phyloP scores from a whole-genome alignment of 768 basidiomycete genomes.

The Tricholoma sp. region DNA sequence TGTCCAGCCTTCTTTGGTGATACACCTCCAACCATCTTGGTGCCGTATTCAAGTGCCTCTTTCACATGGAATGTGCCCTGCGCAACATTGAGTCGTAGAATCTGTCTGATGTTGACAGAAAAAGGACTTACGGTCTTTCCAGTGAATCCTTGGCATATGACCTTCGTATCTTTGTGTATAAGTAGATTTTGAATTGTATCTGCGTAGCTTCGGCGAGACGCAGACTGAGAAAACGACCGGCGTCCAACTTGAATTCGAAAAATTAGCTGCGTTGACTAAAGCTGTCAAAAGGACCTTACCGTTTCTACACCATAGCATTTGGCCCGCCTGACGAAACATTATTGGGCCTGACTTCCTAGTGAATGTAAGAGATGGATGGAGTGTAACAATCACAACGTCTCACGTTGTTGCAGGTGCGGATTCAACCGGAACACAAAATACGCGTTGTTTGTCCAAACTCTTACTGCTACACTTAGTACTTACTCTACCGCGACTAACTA shows the following conservation, averaged over 20 bases:
- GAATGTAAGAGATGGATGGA: neutral
- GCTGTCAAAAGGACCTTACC: constrained; percentile 30
- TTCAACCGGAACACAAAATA: neutral
- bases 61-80: constrained; percentile 96
- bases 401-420: neutral
- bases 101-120: neutral
- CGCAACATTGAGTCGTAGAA: neutral
- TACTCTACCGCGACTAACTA: neutral
- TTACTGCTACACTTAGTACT: neutral
- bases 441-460: neutral
- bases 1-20: constrained; percentile 96
- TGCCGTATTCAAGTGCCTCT: constrained; percentile 92
- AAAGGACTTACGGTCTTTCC: constrained; percentile 79
- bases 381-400: neutral
- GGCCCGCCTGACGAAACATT: constrained; percentile 63
- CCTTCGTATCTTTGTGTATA: constrained; percentile 92
- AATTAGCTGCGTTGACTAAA: neutral
- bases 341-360: constrained; percentile 9
- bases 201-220: constrained; percentile 72
- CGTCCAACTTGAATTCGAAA: constrained; percentile 40
- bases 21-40: constrained; percentile 96
- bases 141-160: constrained; percentile 87
- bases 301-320: constrained; percentile 45
- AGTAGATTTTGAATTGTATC: constrained; percentile 89
- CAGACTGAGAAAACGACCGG: constrained; percentile 80